Conservation (phyloP, 75 land plant genomes). For the Adiantum capillusveneris region DNA sequence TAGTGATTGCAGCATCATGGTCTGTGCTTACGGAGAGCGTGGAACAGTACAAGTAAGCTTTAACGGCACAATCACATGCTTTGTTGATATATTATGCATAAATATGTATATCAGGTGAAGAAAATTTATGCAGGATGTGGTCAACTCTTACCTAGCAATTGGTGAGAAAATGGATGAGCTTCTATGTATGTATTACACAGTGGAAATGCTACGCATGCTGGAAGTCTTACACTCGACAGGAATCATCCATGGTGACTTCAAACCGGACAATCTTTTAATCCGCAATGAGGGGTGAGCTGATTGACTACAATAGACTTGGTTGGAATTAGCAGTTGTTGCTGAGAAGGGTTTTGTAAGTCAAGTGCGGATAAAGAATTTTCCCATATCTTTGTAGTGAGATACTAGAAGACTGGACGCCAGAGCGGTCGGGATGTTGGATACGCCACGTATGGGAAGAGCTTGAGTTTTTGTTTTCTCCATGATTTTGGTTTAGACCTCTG, state of each 20-base stretch:
- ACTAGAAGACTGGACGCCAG: constrained; percentile 37
- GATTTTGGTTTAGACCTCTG: too few species aligned
- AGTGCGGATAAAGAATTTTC: too few species aligned
- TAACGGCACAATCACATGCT: too few species aligned
- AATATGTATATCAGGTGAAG: too few species aligned
- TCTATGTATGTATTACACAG: constrained; percentile 86
- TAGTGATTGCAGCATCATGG: constrained; percentile 85
- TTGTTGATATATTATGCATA: too few species aligned
- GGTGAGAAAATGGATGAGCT: constrained; percentile 82
- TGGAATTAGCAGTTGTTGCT: too few species aligned
- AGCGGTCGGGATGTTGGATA: constrained; percentile 64
- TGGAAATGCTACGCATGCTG: constrained; percentile 86
- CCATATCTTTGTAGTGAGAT: constrained; percentile 53
- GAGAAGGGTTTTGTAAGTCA: too few species aligned
- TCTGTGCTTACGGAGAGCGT: constrained; percentile 70
- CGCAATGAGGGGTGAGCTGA: constrained; percentile 63
- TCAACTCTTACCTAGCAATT: constrained; percentile 60
- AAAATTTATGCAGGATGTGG: constrained; percentile 67
- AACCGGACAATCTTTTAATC: constrained; percentile 95
- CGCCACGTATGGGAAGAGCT: constrained; percentile 47
- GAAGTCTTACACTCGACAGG: constrained; percentile 71
- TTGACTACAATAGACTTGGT: not conserved
- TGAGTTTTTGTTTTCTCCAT: not conserved
- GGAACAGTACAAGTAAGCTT: constrained; percentile 87
- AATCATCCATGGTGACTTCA: constrained; percentile 95